Percentiles rank a stretch among this genome's conserved stretches.
phyloP scores from a whole-genome alignment of 495 filamentous ascomycete genomes.

The Saxispiralis lemnorum region DNA sequence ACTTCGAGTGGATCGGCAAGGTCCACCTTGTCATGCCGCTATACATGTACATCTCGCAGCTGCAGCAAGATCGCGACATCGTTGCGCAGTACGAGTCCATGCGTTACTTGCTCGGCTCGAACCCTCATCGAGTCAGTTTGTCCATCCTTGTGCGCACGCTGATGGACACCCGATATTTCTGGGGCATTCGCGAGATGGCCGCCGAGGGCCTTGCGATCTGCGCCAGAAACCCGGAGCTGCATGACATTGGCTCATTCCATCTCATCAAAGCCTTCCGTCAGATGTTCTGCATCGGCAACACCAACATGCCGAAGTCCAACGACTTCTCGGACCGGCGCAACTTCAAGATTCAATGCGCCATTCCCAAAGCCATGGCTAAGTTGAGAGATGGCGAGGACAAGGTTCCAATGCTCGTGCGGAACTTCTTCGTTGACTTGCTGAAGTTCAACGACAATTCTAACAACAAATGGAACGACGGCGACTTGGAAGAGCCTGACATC shows the following conservation, averaged over 20 bases:
- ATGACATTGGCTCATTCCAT: slow-evolving; percentile 70
- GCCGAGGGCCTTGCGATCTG: slow-evolving; percentile 43
- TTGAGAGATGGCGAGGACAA: slow-evolving; percentile 58
- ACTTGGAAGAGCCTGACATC: slow-evolving; percentile 26
- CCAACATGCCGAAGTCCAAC: slow-evolving; percentile 62
- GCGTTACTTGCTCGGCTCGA: slow-evolving; percentile 40
- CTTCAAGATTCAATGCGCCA: slow-evolving; percentile 66
- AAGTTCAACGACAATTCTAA: slow-evolving; percentile 84
- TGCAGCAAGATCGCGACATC: slow-evolving; percentile 94
- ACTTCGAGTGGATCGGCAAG: slow-evolving; percentile 93
- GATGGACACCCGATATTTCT: slow-evolving; percentile 83
- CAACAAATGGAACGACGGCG: slow-evolving; percentile 37
- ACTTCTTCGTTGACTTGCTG: slow-evolving; percentile 71
- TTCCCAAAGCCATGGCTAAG: slow-evolving; percentile 60
- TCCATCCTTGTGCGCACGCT: slow-evolving; percentile 74
- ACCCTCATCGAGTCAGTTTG: slow-evolving; percentile 55
- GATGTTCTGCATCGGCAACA: slow-evolving; percentile 64
- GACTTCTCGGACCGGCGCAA: slow-evolving; percentile 71
- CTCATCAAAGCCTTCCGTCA: slow-evolving; percentile 69
- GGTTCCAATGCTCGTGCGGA: slow-evolving; percentile 55
- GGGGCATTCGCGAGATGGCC: slow-evolving; percentile 74
- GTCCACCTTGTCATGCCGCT: slow-evolving; percentile 61
- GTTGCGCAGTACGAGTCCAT: slow-evolving; percentile 79
- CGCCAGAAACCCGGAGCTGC: slow-evolving; percentile 45
- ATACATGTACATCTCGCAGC: slow-evolving; percentile 94